Evolutionary conservation across 106 monocot species (phyloP).

Genomic region (Cymbidium sinense): DNA sequence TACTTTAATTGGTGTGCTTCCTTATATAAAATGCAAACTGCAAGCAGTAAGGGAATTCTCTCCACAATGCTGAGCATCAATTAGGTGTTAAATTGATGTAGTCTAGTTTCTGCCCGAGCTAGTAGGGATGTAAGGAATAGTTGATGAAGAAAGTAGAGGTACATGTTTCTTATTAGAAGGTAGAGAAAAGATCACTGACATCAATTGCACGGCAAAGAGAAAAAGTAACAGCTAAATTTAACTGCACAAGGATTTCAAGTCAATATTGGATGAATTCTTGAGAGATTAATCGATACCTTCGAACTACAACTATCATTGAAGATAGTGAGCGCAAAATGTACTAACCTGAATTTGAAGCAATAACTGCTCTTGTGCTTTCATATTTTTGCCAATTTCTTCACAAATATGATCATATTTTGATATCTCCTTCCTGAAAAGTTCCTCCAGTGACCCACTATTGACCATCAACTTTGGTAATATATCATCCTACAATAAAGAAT

Average conservation of each 20-base stretch:
- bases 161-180: not conserved
- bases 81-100: not conserved
- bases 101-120: not conserved
- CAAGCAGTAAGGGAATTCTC: not conserved
- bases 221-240: not conserved
- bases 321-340: not conserved
- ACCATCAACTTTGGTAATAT: too few species aligned
- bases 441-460: too few species aligned
- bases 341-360: constrained; percentile 38
- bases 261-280: not conserved
- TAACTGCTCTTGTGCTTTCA: too few species aligned
- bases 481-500: not conserved
- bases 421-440: too few species aligned
- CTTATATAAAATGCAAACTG: not conserved
- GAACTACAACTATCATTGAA: not conserved
- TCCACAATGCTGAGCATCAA: not conserved
- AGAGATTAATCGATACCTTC: not conserved
- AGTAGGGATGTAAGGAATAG: not conserved
- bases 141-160: not conserved
- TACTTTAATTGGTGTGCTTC: not conserved
- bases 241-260: not conserved
- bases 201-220: not conserved
- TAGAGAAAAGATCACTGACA: not conserved
- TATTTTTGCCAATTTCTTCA: too few species aligned
- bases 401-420: too few species aligned